Evolutionary conservation across 345 rosid species (phyloP), one percentile per base, ranked within the genome.

Genomic region (Gossypium rotundifolium): DNA sequence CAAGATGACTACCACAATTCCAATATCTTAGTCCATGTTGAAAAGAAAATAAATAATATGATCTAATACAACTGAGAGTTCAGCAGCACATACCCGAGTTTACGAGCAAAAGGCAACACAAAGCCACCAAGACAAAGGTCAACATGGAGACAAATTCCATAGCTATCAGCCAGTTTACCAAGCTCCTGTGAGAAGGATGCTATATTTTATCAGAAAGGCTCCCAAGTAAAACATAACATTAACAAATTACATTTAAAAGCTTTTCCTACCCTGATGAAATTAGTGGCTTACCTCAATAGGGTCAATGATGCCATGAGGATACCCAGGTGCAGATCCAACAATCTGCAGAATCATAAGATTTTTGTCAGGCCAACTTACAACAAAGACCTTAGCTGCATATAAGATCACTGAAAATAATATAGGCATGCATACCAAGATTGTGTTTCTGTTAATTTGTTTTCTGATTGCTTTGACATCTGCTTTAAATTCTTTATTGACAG

Each of bases 111-210:
- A 70, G 99, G 99, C 84, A 95, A 83, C 52, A 93, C 98, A 79
- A 93, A 93, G 64, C 99, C 99, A 74, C 99, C 99, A 78, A 95
- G 99, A 86, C 99, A 95, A 53, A 93, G 96, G 87, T 95, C 99
- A 48, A 95, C 93, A 81, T 95, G 99, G 74, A 95, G 79, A 87
- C 98, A 95, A 79, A 90, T 85, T 70, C 92, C 94, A 83, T 77
- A 80, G 78, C 84, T 81, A 75, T 78, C 83, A 78, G 97, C 98
- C 81, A 95, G 85, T 61, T 86, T 84, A 70, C 98, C 99, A 54
- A 93, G 98, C 84, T 91, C 99, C 99, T 93, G 76, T 78, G 83
- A 74, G 20, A 77, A 52, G 54, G 72, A 76, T 52, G 61, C 22
- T 11, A 64, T 40, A 69, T 44, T 53, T 73, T 46, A 51, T 69